These are phyloP conservation scores for Fusarium algeriense DNA, from an alignment of 2,329 filamentous ascomycete species.

Conservation along the genomic window DNA sequence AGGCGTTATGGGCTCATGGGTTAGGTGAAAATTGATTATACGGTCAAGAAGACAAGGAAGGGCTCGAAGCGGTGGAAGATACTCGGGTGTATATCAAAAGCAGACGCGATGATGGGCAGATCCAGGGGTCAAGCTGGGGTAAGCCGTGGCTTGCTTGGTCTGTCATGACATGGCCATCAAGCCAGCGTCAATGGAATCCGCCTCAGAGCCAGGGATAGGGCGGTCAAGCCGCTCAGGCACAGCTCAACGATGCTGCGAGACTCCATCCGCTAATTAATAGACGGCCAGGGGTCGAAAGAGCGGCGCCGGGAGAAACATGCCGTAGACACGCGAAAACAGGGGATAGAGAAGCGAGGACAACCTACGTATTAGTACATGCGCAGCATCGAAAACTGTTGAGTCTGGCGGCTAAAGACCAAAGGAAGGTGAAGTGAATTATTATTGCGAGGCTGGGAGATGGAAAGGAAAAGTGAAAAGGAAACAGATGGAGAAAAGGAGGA, in stretches of 20 bases:
- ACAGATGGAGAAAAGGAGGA: conserved; percentile 8
- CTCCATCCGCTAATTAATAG: conserved; percentile 40
- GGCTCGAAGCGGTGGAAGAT: conserved; percentile 37
- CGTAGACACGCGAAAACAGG: conserved; percentile 38
- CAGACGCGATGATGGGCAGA: conserved; percentile 42
- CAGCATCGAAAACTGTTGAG: conserved; percentile 32
- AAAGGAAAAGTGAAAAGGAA: not conserved
- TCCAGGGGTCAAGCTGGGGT: conserved; percentile 42
- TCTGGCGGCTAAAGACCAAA: not conserved
- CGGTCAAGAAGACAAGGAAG: conserved; percentile 33
- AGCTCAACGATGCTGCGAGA: conserved; percentile 32
- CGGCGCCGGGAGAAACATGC: conserved; percentile 30
- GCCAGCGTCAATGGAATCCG: conserved; percentile 18
- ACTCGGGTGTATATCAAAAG: conserved; percentile 28
- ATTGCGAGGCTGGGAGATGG: conserved; percentile 27
- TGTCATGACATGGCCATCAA: conserved; percentile 20
- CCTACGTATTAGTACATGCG: conserved; percentile 38
- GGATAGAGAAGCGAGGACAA: conserved; percentile 27
- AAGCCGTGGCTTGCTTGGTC: conserved; percentile 31
- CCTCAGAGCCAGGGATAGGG: conserved; percentile 26
- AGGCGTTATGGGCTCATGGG: conserved; percentile 35
- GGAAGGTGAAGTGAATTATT: not conserved
- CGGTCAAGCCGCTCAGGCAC: conserved; percentile 40
- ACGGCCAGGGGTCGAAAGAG: conserved; percentile 29
- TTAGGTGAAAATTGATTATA: conserved; percentile 40